These are phyloP conservation scores for Kodamaea alishanica DNA, from an alignment of 1,139 yeast genomes.

Conservation along the genomic window DNA sequence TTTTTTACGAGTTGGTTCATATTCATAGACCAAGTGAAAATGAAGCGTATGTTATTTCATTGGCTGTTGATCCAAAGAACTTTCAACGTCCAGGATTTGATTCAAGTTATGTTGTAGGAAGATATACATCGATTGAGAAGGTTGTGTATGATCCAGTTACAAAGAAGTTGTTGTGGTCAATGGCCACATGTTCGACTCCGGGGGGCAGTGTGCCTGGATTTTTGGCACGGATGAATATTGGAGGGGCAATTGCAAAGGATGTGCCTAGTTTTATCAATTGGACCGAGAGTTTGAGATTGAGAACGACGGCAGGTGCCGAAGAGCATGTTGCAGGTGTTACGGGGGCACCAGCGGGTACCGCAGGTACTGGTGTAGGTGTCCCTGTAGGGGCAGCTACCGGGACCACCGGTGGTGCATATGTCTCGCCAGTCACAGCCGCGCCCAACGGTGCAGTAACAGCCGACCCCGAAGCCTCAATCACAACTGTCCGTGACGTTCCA, in stretches of 20 bases:
- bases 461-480: background rate
- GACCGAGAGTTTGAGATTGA: conserved; percentile 20
- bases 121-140: conserved; percentile 59
- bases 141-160: conserved; percentile 37
- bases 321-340: conserved; percentile 5
- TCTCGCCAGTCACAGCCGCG: background rate
- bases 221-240: conserved; percentile 54
- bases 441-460: background rate
- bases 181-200: conserved; percentile 64
- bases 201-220: conserved; percentile 66
- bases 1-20: conserved; percentile 58
- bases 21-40: conserved; percentile 30
- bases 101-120: conserved; percentile 32
- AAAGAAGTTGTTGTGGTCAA: conserved; percentile 52
- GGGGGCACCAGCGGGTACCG: conserved; percentile 2
- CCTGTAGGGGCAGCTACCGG: background rate
- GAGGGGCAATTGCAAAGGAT: conserved; percentile 59
- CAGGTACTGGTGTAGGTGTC: conserved; percentile 2
- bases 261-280: conserved; percentile 61
- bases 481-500: too few species aligned
- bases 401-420: background rate
- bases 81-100: conserved; percentile 14
- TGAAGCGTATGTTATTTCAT: conserved; percentile 49
- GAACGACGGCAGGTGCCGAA: conserved; percentile 5
- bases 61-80: conserved; percentile 39